Evolutionary conservation across 768 basidiomycete species (phyloP), one percentile per base, ranked within the genome.

Genomic region (Sporobolomyces roseus): DNA sequence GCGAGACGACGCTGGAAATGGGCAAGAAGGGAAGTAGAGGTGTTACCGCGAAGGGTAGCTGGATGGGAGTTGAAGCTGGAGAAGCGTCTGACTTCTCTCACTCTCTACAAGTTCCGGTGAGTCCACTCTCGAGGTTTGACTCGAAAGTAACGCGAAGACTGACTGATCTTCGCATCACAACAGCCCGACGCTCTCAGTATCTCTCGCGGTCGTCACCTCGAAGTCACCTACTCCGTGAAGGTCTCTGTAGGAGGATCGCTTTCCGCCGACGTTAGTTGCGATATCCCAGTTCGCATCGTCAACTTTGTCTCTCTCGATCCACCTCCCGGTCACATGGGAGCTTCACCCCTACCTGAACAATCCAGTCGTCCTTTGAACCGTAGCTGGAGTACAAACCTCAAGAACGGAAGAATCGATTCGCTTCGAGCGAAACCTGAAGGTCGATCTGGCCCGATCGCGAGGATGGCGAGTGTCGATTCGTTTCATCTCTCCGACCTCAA

Each of bases 281-380:
- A 84, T 27, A 77, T 93, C 13, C 92, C 92, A 0, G 80, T 92
- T 71, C 82, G 83, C 23, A 84, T 93, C 74, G 82, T 92, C 80
- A 92, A 88, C 76, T 89, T 90, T 79, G 79, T 92, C 33, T 93
- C 91, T 17, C 81, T 96, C 70, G 90, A 93, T 77, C 89, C 90
- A 27, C 88, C 87, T 17, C 86, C 87, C 0, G 78, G 73, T 3
- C 74, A 75, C n/a, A 17, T 64, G 25, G 68, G 71, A 13, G 50
- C 67, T 4, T 69, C 67, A 8, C 67, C 67, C 4, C 10, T 69
- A 8, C 33, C 56, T 10, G 63, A 61, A 25, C 59, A 51, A 5
- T 32, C 66, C 1, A 56, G 27, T 1, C 63, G 58, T 4, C 43
- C 63, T 1, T 53, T 72, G 14, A 61, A 63, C 4, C 54, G 63